Evolutionary conservation across 2,329 filamentous ascomycete species (phyloP).

Genomic region (Grosmannia huntii): DNA sequence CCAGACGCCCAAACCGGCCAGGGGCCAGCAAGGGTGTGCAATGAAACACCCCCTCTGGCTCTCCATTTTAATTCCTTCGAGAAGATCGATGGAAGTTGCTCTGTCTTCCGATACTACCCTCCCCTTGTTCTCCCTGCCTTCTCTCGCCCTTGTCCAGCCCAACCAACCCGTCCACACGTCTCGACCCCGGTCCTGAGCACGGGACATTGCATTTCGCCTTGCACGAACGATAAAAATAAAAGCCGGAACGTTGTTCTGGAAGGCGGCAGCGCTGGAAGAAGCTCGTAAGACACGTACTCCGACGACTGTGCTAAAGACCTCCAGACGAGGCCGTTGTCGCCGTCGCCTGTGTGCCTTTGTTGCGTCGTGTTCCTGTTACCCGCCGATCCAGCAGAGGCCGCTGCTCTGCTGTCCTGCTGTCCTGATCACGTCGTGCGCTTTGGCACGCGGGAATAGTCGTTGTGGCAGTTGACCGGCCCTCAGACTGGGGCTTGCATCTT

Average conservation of each 20-base stretch:
- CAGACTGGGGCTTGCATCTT: not conserved
- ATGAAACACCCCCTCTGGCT: not conserved
- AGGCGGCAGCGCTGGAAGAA: no score
- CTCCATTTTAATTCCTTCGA: slow-evolving; percentile 3
- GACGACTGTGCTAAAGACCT: no score
- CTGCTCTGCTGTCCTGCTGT: no score
- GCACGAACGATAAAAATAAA: not conserved
- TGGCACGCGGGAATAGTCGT: no score
- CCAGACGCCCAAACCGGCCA: no score
- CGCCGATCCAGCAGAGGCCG: not conserved
- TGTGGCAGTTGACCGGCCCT: not conserved
- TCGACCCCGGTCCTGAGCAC: not conserved
- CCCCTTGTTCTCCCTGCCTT: not conserved
- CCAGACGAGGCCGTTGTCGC: not conserved
- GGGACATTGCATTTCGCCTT: not conserved
- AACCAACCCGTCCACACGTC: not conserved
- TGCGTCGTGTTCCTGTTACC: not conserved
- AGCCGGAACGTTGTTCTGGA: not conserved
- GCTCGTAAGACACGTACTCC: no score
- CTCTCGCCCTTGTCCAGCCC: not conserved
- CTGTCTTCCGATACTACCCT: not conserved
- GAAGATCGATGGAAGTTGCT: slow-evolving; percentile 3
- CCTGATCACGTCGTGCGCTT: no score
- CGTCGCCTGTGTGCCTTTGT: not conserved
- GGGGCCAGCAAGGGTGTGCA: not conserved